Base-by-base conservation (phyloP, 2,329 filamentous ascomycete genomes). In the Rutstroemia sp. region DNA sequence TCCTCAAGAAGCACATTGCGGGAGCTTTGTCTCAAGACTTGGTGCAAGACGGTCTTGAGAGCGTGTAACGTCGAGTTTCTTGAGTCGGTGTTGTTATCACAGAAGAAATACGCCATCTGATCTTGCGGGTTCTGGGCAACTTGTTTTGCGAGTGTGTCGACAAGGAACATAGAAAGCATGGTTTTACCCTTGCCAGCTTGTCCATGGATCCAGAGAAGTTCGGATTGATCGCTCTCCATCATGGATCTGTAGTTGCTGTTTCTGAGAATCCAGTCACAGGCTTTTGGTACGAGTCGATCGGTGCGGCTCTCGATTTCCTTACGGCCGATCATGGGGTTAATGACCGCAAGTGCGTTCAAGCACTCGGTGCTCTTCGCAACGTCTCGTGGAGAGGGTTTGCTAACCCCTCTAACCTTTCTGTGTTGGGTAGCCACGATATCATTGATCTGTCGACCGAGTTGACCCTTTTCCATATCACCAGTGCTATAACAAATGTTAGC, bases 121-220 rank as follows among this genome's bases (percentile, higher is more conserved):
- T 56, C 54, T 21, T 50, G 42, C 5, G 48, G 42, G 4, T 23
- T 56, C n/a, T 51, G 48, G 27, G 54, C 54, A 5, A 56, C 48
- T 30, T 56, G 48, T 27, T 56, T 56, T 48, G 48, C 27, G 8
- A 56, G 42, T 14, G 25, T 19, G 30, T 56, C 54, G 21, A 56
- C 42, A 4, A 56, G 54, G 21, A 45, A 52, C 48, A 52, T 56
- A 5, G 54, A 51, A 46, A 56, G 48, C 54, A 56, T 56, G 19
- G 54, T 51, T 56, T 56, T 56, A 38, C 48, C 54, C n/a, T 56
- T 56, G 38, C 54, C 54, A 42, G 53, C 53, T 44, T 55, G 46
- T 38, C 53, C 53, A 36, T 55, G 53, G 19, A 55, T 27, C 53
- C 53, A 55, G 17, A 55, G 25, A n/a, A 55, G 38, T 23, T 55